Base-by-base conservation (phyloP, 2,329 filamentous ascomycete genomes). In the Lachnellula suecica region DNA sequence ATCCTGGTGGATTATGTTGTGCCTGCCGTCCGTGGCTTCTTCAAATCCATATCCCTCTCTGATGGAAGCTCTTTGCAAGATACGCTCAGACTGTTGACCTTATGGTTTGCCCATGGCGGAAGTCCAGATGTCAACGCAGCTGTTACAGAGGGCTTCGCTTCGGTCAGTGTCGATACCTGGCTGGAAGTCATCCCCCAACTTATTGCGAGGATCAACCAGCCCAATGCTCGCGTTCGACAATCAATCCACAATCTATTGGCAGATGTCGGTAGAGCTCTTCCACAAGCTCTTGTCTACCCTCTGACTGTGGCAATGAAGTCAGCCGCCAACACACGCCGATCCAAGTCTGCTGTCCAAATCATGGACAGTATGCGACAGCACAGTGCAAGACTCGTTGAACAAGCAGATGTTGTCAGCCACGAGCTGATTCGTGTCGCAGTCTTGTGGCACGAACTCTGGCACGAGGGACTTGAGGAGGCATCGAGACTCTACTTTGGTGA, bases 361-460 rank as follows among this genome's bases (percentile, higher is more conserved):
- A 97, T 99, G 92, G 92, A 97, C 58, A 96, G 88, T 66, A 96
- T 99, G 91, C 88, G 92, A 35, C 88, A 93, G 61, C 95, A 99
- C 68, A 97, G 92, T 67, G 86, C 91, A 19, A 88, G 84, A 63
- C 81, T 99, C 31, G 94, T 99, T 8, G 90, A 97, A 59, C 94
- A 99, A 71, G 94, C 94, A 31, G 93, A 96, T 67, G 79, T 92
- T 43, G 92, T 99, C 61, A 97, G 93, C 68, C 89, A 94, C 66
- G 95, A 99, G 69, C 83, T 99, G 51, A 97, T 99, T 66, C 86
- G 94, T 47, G 95, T 99, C 53, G 94, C 94, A 15, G 93, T 99
- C 2, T 72, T 99, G 22, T 99, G 95, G 95, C 94, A 99, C 67
- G 94, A 99, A 66, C 88, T 96, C 60, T 99, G 94, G 94, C 94